Conservation (phyloP, 768 basidiomycete genomes). For the Leucosporidium scottii region DNA sequence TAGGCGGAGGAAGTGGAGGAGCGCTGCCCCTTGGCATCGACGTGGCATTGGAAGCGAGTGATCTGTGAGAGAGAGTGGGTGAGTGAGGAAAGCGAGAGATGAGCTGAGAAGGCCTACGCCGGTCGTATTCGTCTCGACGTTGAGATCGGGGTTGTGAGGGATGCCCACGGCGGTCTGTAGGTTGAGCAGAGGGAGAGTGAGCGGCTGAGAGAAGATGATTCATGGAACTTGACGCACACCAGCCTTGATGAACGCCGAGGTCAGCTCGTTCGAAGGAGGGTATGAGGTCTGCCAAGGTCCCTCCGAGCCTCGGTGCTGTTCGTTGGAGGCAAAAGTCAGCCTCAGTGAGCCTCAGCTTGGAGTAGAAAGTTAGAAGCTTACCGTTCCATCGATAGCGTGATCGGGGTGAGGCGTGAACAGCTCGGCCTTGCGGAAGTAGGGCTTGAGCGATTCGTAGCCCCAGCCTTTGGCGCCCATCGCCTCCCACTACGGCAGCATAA, state of each 20-base stretch:
- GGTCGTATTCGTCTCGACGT: conserved; percentile 2
- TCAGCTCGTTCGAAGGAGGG: conserved; percentile 14
- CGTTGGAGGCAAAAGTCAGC: too few species aligned
- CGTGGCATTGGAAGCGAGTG: conserved; percentile 23
- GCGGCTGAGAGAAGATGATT: background rate
- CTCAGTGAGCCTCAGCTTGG: too few species aligned
- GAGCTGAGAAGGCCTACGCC: conserved; percentile 2
- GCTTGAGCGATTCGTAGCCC: conserved; percentile 4
- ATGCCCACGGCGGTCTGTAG: background rate
- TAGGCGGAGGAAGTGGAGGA: conserved; percentile 32
- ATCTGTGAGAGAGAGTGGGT: background rate
- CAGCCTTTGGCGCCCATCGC: too few species aligned
- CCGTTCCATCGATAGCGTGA: conserved; percentile 7
- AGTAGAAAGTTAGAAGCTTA: too few species aligned
- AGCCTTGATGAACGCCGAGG: conserved; percentile 11
- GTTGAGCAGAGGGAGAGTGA: background rate
- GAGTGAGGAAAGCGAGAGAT: too few species aligned
- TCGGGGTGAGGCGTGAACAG: conserved; percentile 19
- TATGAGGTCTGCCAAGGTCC: conserved; percentile 13
- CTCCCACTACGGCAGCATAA: too few species aligned
- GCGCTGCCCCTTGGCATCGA: conserved; percentile 19
- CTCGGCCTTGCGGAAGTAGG: conserved; percentile 32
- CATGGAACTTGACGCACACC: conserved; percentile 6
- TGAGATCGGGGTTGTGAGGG: too few species aligned
- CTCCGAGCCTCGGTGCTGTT: conserved; percentile 17